phyloP scores from a whole-genome alignment of 2,329 filamentous ascomycete genomes.

The Calonectria pauciramosa region DNA sequence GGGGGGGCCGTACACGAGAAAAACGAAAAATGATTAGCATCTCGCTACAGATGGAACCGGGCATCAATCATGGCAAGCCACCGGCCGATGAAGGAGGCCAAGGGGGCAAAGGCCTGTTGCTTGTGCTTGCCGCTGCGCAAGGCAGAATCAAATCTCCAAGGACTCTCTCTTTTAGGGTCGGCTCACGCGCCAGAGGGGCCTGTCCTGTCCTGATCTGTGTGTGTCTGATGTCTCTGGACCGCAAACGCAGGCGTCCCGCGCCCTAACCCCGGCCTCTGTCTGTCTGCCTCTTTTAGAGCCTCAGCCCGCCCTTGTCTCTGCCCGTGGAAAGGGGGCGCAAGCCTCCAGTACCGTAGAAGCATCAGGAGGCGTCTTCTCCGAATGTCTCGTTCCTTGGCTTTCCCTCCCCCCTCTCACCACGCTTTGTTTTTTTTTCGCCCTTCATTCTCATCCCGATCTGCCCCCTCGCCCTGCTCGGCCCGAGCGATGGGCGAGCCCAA shows the following conservation, averaged over 20 bases:
- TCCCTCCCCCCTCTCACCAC: not conserved
- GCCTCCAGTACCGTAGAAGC: not conserved
- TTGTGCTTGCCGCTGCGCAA: not conserved
- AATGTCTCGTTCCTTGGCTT: not conserved
- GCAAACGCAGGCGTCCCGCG: not conserved
- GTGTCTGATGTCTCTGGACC: not conserved
- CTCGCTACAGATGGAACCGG: not conserved
- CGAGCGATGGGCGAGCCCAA: not conserved
- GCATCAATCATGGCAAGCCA: not conserved
- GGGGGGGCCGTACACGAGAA: not conserved
- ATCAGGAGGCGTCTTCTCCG: not conserved
- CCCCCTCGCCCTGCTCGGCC: not conserved
- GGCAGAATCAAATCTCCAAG: not conserved
- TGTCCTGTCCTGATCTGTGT: too few species aligned
- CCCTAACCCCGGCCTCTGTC: not conserved
- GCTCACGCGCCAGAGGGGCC: not conserved
- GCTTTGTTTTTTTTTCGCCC: not conserved
- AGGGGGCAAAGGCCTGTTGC: not conserved
- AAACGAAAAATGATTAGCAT: constrained; percentile 2
- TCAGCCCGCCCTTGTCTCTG: not conserved
- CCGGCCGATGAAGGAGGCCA: not conserved
- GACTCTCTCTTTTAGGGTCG: not conserved
- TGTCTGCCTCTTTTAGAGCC: not conserved
- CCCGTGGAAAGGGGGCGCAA: not conserved
- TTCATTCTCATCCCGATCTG: not conserved